Evolutionary conservation across 768 basidiomycete genomes (phyloP).

Genomic region (Infundibulicybe gibba): DNA sequence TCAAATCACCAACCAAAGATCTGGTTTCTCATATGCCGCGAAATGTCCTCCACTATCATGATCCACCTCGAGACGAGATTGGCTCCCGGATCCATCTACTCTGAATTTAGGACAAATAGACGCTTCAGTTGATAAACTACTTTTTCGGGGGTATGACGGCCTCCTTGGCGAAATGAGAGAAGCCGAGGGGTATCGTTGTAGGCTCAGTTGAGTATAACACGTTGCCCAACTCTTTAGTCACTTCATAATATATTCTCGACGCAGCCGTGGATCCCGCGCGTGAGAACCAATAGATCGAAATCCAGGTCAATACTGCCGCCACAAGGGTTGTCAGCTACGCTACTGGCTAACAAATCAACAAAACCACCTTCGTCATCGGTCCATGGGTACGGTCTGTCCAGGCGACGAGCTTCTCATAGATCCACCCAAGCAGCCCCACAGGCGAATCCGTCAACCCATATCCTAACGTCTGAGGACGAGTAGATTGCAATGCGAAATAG

Average conservation of each 20-base stretch:
- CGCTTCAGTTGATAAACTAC: neutral
- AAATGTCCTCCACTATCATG: constrained; percentile 45
- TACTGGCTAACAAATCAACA: neutral
- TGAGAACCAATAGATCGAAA: constrained; percentile 35
- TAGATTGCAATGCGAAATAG: constrained; percentile 37
- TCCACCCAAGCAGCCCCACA: constrained; percentile 48
- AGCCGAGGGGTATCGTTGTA: constrained; percentile 38
- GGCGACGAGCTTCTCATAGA: constrained; percentile 46
- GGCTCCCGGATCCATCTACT: constrained; percentile 14
- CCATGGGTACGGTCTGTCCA: constrained; percentile 58
- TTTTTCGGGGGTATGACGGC: constrained; percentile 7
- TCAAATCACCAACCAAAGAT: constrained; percentile 36
- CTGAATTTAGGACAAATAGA: neutral
- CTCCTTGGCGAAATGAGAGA: constrained; percentile 47
- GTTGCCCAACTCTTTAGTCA: neutral
- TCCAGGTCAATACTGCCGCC: constrained; percentile 57
- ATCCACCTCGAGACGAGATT: constrained; percentile 20
- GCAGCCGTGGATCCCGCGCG: constrained; percentile 55
- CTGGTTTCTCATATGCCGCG: constrained; percentile 37
- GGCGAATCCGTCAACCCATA: constrained; percentile 58
- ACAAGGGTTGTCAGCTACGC: neutral
- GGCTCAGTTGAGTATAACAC: constrained; percentile 9
- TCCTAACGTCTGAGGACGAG: constrained; percentile 50
- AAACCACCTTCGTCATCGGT: constrained; percentile 48
- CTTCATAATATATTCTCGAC: constrained; percentile 55